phyloP scores from a whole-genome alignment of 2,329 filamentous ascomycete species.

The Hypoxylon sp. region DNA sequence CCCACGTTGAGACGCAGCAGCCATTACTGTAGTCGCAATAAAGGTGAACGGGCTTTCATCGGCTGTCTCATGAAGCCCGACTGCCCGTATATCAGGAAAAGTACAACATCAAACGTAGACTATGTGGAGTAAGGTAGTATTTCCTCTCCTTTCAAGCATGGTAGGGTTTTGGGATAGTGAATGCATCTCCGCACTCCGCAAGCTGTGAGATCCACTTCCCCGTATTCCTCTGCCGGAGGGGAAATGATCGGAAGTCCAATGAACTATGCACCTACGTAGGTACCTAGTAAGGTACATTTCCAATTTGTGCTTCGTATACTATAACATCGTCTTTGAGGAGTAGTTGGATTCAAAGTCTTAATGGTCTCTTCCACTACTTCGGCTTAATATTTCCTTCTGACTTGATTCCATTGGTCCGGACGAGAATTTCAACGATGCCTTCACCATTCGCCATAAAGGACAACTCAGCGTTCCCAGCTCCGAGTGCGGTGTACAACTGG shows the following conservation, averaged over 20 bases:
- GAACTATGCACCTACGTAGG: too few relatives aligned
- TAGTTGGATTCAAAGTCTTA: background rate
- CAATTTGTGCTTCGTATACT: too few relatives aligned
- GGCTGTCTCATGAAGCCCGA: background rate
- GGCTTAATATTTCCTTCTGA: background rate
- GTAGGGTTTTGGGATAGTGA: background rate
- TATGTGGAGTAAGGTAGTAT: background rate
- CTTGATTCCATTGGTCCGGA: background rate
- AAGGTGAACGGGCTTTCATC: too few relatives aligned
- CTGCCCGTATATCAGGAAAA: background rate
- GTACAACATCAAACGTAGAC: background rate
- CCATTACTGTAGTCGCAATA: too few relatives aligned
- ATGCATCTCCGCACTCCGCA: slow-evolving; percentile 8
- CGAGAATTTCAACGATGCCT: background rate
- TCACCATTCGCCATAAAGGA: slow-evolving; percentile 14
- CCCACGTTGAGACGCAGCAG: too few relatives aligned
- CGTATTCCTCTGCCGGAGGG: background rate
- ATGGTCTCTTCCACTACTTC: too few relatives aligned
- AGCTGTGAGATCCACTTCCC: slow-evolving; percentile 5
- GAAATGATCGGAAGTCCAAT: too few relatives aligned
- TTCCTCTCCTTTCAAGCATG: background rate
- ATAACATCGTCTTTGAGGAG: background rate
- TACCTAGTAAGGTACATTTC: too few relatives aligned
- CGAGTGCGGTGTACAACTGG: slow-evolving; percentile 26
- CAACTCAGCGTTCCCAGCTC: slow-evolving; percentile 20